These are phyloP conservation scores for Alternaria burnsii DNA, from an alignment of 2,329 filamentous ascomycete genomes.

Conservation along the genomic window DNA sequence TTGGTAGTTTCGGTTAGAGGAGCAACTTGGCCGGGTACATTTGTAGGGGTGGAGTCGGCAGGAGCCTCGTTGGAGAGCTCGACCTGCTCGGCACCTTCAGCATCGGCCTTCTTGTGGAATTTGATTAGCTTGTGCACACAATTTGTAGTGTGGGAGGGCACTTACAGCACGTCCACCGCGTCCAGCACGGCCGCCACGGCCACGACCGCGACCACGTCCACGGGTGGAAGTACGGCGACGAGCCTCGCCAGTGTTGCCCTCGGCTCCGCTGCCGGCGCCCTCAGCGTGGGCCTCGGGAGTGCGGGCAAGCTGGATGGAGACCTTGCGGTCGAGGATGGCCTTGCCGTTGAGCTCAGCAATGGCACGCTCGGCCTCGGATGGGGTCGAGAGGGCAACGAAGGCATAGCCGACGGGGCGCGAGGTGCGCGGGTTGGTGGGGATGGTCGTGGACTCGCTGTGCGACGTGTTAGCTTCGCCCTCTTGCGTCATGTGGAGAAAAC, in stretches of 20 bases:
- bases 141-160: slow-evolving; percentile 15
- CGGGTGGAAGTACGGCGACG: slow-evolving; percentile 64
- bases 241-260: slow-evolving; percentile 74
- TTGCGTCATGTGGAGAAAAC: slow-evolving; percentile 26
- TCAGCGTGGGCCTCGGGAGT: slow-evolving; percentile 89
- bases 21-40: slow-evolving; percentile 61
- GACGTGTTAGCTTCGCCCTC: slow-evolving; percentile 32
- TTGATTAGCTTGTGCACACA: slow-evolving; percentile 16
- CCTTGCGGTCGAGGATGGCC: slow-evolving; percentile 98
- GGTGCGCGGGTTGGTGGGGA: slow-evolving; percentile 99
- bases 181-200: slow-evolving; percentile 67
- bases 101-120: slow-evolving; percentile 55
- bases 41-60: slow-evolving; percentile 55
- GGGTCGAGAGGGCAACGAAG: slow-evolving; percentile 96
- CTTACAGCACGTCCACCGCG: slow-evolving; percentile 74
- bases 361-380: slow-evolving; percentile 92
- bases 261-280: slow-evolving; percentile 74
- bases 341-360: slow-evolving; percentile 93
- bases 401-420: slow-evolving; percentile 98
- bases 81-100: slow-evolving; percentile 53
- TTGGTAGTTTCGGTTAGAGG: slow-evolving; percentile 63
- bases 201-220: slow-evolving; percentile 65
- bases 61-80: slow-evolving; percentile 59
- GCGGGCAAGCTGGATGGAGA: slow-evolving; percentile 97
- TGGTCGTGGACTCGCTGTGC: slow-evolving; percentile 93